Evolutionary conservation across 441 rosid species (phyloP), one percentile per base, ranked within the genome.

Genomic region (Populus trichocarpa): DNA sequence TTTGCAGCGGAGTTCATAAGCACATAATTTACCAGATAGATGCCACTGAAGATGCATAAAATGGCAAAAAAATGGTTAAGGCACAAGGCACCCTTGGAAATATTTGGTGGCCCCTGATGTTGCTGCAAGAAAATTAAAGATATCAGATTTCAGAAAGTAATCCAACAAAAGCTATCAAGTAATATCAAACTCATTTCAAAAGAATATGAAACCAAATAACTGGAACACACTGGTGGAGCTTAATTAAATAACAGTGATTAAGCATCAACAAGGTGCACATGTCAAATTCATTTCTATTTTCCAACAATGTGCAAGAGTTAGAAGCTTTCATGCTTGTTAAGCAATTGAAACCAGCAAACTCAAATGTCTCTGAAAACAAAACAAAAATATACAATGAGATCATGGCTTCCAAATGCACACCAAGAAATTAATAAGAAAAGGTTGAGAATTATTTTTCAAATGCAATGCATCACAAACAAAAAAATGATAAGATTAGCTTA

Each of bases 1-100:
- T 84, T 92, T 68, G 98, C 97, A 36, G 98, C 94, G 40, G 98
- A 86, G 79, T 81, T 91, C 94, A 95, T 88, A 79, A 95, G 91
- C 80, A 89, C 90, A 78, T 84, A 91, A 84, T 88, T 92, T 78
- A 88, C 97, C 85, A 95, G 80, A 84, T 80, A 87, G 84, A 92
- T 86, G 80, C 94, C 90, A 70, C 97, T 87, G 84, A 92, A 97
- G 84, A 86, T 82, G 73, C 92, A 87, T 73, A 87, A 74, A 81
- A 89, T 90, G 83, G 97, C 89, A 68, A 93, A 82, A 77, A 97
- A 83, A 85, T 94, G 98, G 79, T 87, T 81, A 74, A 90, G 89
- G 82, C 90, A 92, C 80, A 86, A 82, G 84, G 86, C 84, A 84
- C 82, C 87, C 86, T 86, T 90, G 23, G 93, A 91, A 18, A 78